Evolutionary conservation across 495 filamentous ascomycete species (phyloP).

Genomic region (Jackrogersella multiformis): DNA sequence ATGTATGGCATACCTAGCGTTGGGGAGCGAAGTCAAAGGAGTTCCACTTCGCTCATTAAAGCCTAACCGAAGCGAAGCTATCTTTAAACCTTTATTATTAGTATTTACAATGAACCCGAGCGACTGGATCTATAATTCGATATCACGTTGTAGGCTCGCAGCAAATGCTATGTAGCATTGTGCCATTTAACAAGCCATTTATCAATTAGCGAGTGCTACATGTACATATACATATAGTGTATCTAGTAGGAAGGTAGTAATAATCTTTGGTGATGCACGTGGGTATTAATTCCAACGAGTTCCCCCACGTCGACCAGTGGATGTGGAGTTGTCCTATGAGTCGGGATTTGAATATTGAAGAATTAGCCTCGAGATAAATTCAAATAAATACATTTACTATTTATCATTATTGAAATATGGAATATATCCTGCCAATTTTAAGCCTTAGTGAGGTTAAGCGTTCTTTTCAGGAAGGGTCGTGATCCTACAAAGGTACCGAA

Average conservation of each 20-base stretch:
- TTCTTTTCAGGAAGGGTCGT: not conserved
- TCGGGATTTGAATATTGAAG: not conserved
- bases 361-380: conserved; percentile 24
- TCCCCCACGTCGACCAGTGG: not conserved
- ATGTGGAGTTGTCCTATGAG: not conserved
- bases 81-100: not conserved
- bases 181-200: no score
- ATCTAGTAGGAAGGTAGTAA: conserved; percentile 20
- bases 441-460: not conserved
- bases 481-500: not conserved
- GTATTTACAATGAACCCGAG: not conserved
- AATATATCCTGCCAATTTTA: not conserved
- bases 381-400: conserved; percentile 10
- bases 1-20: conserved; percentile 5
- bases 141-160: conserved; percentile 6
- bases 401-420: not conserved
- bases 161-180: no score
- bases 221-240: not conserved
- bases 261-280: conserved; percentile 18
- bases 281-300: no score
- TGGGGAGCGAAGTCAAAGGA: not conserved
- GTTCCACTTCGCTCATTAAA: not conserved
- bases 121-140: not conserved
- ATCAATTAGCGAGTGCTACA: not conserved
- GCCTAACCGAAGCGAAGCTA: not conserved